A percentile compares a stretch with the other conserved stretches of the same genome.
phyloP scores from a whole-genome alignment of 1,284 basidiomycete genomes.

The Trametes versicolor region DNA sequence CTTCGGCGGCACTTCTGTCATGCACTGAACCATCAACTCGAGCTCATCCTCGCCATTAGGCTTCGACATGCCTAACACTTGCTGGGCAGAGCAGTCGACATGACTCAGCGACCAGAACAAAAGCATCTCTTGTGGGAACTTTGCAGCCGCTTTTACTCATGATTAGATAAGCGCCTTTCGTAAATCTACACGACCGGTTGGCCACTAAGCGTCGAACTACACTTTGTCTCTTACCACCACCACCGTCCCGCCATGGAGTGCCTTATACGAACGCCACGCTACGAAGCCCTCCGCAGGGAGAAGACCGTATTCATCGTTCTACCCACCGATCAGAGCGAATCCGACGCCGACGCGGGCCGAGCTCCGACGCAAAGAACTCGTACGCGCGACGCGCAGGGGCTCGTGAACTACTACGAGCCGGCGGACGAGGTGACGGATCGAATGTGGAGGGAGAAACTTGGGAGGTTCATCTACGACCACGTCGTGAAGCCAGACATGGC shows the following conservation, averaged over 20 bases:
- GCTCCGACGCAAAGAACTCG: conserved; percentile 12
- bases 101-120: background rate
- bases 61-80: no score
- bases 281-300: conserved; percentile 23
- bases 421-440: conserved; percentile 19
- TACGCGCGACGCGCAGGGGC: conserved; percentile 29
- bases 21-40: no score
- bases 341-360: conserved; percentile 30
- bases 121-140: background rate
- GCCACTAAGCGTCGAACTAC: background rate
- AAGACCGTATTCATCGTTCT: conserved; percentile 29
- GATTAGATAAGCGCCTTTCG: conserved; percentile 14
- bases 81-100: no score
- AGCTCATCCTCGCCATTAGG: no score
- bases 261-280: conserved; percentile 27
- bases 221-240: conserved; percentile 11
- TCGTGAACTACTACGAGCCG: conserved; percentile 35
- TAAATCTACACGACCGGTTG: background rate
- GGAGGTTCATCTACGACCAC: conserved; percentile 33
- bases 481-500: conserved; percentile 35
- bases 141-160: background rate
- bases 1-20: no score
- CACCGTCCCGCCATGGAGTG: conserved; percentile 17
- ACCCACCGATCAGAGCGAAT: conserved; percentile 3
- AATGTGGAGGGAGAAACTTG: conserved; percentile 38